phyloP scores from a whole-genome alignment of 2,329 filamentous ascomycete species.

The Ophiocordyceps camponoti-floridani region DNA sequence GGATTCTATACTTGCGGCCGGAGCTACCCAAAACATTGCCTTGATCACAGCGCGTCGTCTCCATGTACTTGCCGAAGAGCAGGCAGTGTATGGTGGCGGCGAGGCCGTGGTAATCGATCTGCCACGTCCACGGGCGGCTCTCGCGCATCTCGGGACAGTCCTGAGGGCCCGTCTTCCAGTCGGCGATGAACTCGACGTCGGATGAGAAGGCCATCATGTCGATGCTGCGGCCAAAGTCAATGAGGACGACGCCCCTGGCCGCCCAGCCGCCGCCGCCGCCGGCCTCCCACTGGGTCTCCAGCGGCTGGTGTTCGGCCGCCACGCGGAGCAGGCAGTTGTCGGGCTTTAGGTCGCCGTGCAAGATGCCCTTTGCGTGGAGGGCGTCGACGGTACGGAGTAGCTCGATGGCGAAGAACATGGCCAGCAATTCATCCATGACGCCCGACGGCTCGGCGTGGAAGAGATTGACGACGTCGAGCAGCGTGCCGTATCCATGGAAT shows the following conservation, averaged over 20 bases:
- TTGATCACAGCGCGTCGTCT: slow-evolving; percentile 44
- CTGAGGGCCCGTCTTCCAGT: slow-evolving; percentile 76
- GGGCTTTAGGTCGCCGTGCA: slow-evolving; percentile 88
- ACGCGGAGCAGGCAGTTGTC: slow-evolving; percentile 82
- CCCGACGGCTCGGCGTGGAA: slow-evolving; percentile 54
- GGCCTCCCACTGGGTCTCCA: slow-evolving; percentile 48
- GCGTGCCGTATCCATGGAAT: slow-evolving; percentile 73
- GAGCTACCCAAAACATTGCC: slow-evolving; percentile 33
- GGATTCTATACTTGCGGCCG: slow-evolving; percentile 57
- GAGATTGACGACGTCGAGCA: slow-evolving; percentile 87
- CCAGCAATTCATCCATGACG: slow-evolving; percentile 75
- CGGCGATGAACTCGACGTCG: slow-evolving; percentile 69
- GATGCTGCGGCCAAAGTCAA: slow-evolving; percentile 88
- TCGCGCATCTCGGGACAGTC: slow-evolving; percentile 96
- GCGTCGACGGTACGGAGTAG: slow-evolving; percentile 79
- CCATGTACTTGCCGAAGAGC: slow-evolving; percentile 89
- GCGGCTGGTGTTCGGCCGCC: slow-evolving; percentile 19
- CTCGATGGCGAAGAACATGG: slow-evolving; percentile 92
- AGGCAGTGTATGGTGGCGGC: slow-evolving; percentile 77
- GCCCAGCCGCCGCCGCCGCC: slow-evolving; percentile 66
- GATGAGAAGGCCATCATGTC: slow-evolving; percentile 74
- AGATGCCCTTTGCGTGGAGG: slow-evolving; percentile 58
- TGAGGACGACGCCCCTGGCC: slow-evolving; percentile 63
- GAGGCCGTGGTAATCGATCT: slow-evolving; percentile 89
- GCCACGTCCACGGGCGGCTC: slow-evolving; percentile 87